Conservation (phyloP, 306 rosid genomes). For the Dryas drummondii region DNA sequence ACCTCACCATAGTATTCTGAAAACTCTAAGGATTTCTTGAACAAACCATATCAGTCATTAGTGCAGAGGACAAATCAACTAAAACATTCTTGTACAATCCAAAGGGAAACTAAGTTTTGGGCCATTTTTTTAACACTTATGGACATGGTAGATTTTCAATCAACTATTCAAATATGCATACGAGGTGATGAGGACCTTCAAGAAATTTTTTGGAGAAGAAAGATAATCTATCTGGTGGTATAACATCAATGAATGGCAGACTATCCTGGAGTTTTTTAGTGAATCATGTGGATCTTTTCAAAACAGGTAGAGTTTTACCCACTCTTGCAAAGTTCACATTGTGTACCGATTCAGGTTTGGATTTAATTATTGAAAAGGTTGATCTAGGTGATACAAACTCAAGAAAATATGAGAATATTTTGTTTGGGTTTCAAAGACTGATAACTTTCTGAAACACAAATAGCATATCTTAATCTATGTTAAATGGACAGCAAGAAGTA, state of each 20-base stretch:
- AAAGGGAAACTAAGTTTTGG: no score
- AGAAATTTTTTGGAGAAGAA: neutral
- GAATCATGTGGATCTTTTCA: neutral
- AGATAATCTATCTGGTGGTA: neutral
- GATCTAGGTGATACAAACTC: no score
- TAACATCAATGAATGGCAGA: neutral
- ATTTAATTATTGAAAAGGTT: no score
- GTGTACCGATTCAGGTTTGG: no score
- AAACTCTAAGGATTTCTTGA: neutral
- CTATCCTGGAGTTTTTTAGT: neutral
- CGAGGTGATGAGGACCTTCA: neutral
- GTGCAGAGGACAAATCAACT: no score
- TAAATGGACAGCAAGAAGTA: no score
- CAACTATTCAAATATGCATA: neutral
- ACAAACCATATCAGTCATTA: neutral
- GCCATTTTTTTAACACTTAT: neutral
- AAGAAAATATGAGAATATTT: no score
- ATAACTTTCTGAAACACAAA: no score
- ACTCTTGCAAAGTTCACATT: no score
- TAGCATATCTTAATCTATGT: no score
- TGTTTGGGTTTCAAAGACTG: no score
- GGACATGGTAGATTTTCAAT: neutral
- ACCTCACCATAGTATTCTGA: neutral
- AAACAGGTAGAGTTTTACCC: neutral
- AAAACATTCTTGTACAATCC: no score